These are phyloP conservation scores for Deuterostichococcus epilithicus DNA, from an alignment of 139 green algal genomes.

Conservation along the genomic window DNA sequence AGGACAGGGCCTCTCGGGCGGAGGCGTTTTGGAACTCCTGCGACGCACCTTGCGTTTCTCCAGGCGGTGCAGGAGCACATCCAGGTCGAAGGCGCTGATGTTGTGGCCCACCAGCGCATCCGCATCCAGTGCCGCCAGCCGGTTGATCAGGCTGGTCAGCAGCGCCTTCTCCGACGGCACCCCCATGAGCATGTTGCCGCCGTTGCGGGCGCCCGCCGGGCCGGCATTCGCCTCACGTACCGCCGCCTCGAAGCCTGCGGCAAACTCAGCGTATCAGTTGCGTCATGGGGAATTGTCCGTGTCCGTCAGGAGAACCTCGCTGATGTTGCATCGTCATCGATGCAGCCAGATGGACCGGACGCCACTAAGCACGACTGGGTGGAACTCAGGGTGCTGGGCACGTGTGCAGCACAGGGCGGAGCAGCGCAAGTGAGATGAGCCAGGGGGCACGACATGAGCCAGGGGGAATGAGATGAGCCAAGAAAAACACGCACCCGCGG, in stretches of 20 bases:
- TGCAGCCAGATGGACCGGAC: too few species aligned
- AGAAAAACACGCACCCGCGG: conserved; percentile 30
- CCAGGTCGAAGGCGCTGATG: conserved; percentile 85
- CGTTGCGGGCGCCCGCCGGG: conserved; percentile 57
- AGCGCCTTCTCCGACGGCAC: conserved; percentile 80
- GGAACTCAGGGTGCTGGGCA: too few species aligned
- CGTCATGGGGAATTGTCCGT: too few species aligned
- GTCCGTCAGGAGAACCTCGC: too few species aligned
- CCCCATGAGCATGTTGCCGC: conserved; percentile 58
- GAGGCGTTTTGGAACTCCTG: too few species aligned
- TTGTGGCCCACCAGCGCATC: conserved; percentile 98
- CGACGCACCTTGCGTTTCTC: conserved; percentile 77
- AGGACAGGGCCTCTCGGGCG: too few species aligned
- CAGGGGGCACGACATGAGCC: background rate
- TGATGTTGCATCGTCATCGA: too few species aligned
- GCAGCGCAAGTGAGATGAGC: too few species aligned
- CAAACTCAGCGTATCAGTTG: too few species aligned
- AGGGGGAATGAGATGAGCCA: background rate
- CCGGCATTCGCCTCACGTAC: conserved; percentile 60
- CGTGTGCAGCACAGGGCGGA: too few species aligned
- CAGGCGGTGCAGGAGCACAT: conserved; percentile 88
- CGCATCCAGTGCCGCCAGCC: conserved; percentile 73
- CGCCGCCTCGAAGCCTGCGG: conserved; percentile 74
- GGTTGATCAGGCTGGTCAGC: conserved; percentile 81
- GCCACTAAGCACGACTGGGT: too few species aligned